Base-by-base conservation (phyloP, 805 yeast genomes). In the Teunomyces aglyptinius region DNA sequence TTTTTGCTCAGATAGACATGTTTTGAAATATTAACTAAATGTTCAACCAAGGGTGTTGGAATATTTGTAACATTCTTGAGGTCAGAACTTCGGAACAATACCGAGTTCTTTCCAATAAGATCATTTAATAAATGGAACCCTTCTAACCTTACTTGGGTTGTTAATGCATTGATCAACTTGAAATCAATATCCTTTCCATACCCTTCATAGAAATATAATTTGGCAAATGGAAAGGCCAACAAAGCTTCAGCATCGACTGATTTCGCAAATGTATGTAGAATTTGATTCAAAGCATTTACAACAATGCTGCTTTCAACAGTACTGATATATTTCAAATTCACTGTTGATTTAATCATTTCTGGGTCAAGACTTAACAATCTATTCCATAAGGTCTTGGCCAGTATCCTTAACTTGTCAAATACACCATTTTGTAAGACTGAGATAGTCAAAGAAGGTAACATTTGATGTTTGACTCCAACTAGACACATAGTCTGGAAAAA, bases 341-440 rank as follows among this genome's bases (percentile, higher is more conserved):
- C 61, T 42, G 40, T 65, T 36, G 45, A 63, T 51, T 29, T 56
- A 18, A 66, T 53, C 11, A 42, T 29, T 2, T 18, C 29, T 7
- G 54, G 50, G 28, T 53, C 54, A 39, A 49, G 15, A 1, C 10
- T n/a, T 31, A 69, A 47, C 28, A 59, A 36, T 16, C 52, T 51
- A 47, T 65, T 49, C 62, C 55, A 73, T 35, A 45, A 50, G 3
- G 19, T 46, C 26, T 48, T 52, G 38, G 54, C 65, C 54, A 33
- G 50, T 3, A 65, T 60, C 34, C 62, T 63, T 38, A 75, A 56
- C 4, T 51, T 54, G 2, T 62, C 55, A 46, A 74, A 75, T 3
- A 83, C 82, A 11, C 76, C 78, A 35, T 66, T 58, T 54, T 82
- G 83, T 46, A 82, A 65, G 38, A 83, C 72, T n/a, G 76, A 58